Percentiles rank a stretch among this genome's conserved stretches.
These are phyloP conservation scores for Cystoderma amianthinum DNA, from an alignment of 768 basidiomycete species.

Conservation along the genomic window DNA sequence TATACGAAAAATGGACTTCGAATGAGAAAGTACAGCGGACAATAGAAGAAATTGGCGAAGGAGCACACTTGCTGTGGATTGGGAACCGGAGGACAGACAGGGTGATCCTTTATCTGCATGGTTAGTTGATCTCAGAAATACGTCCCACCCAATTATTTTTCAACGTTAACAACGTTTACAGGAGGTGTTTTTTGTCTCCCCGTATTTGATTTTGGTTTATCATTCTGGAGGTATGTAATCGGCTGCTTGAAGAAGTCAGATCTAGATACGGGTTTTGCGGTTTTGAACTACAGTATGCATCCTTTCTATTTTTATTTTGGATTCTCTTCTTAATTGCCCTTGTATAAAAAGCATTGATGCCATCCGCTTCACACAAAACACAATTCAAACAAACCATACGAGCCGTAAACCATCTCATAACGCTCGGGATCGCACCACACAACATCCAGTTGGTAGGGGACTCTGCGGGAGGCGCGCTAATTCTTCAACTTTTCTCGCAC, in stretches of 20 bases:
- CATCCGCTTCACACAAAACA: conserved; percentile 24
- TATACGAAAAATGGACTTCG: conserved; percentile 13
- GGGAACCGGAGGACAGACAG: conserved; percentile 21
- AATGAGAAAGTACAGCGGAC: background rate
- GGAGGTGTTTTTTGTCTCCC: conserved; percentile 24
- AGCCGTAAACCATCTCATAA: conserved; percentile 23
- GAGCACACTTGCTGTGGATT: conserved; percentile 23
- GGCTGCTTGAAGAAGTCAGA: conserved; percentile 13
- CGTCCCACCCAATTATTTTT: background rate
- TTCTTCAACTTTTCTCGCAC: conserved; percentile 27
- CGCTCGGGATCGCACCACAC: conserved; percentile 18
- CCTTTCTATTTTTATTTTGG: background rate
- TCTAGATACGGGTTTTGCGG: conserved; percentile 17
- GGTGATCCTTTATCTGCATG: conserved; percentile 25
- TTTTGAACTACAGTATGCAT: conserved; percentile 22
- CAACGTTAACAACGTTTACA: conserved; percentile 6
- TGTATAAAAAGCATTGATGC: conserved; percentile 28
- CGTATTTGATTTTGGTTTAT: conserved; percentile 9
- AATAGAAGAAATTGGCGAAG: conserved; percentile 14
- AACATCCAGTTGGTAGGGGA: conserved; percentile 28
- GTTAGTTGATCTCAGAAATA: conserved; percentile 8
- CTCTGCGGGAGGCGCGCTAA: conserved; percentile 31
- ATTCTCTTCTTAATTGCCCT: no score
- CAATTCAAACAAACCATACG: conserved; percentile 21
- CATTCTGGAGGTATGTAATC: conserved; percentile 22